Conservation (phyloP, 2,329 filamentous ascomycete genomes). For the Pseudopyrenochaeta lycopersici region DNA sequence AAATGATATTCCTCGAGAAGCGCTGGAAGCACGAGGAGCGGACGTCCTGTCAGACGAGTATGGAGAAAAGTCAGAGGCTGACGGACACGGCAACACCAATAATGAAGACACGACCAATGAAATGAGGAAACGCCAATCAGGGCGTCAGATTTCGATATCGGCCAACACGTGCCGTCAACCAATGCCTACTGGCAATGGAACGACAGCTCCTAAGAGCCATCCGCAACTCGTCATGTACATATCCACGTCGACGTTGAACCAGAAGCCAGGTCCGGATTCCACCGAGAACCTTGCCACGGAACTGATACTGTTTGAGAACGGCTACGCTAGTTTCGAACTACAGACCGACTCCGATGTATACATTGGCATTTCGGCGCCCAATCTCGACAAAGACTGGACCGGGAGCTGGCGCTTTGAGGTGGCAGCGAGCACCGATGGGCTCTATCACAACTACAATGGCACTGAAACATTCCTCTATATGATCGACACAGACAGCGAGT, state of each 20-base stretch:
- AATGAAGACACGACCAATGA: constrained; percentile 9
- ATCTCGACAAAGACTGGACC: constrained; percentile 64
- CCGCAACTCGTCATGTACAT: constrained; percentile 82
- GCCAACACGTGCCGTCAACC: constrained; percentile 89
- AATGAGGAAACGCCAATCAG: constrained; percentile 36
- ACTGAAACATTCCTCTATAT: constrained; percentile 71
- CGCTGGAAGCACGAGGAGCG: constrained; percentile 28
- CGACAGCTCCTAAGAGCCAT: constrained; percentile 42
- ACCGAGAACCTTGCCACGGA: constrained; percentile 55
- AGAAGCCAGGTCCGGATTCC: constrained; percentile 70
- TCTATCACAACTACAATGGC: constrained; percentile 73
- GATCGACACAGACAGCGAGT: constrained; percentile 83
- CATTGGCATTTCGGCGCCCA: constrained; percentile 77
- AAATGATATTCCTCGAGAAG: constrained; percentile 32
- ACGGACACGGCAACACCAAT: constrained; percentile 8
- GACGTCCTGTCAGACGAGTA: constrained; percentile 18
- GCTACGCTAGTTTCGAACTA: constrained; percentile 72
- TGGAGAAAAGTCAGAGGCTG: background rate
- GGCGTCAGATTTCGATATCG: constrained; percentile 74
- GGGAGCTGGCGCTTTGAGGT: constrained; percentile 83
- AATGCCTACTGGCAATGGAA: constrained; percentile 59
- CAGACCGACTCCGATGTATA: constrained; percentile 74
- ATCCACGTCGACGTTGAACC: constrained; percentile 71
- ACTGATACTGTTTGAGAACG: constrained; percentile 66
- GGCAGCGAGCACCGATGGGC: constrained; percentile 80